These are phyloP conservation scores for Hirschioporus abietinus DNA, from an alignment of 768 basidiomycete species.

Conservation along the genomic window DNA sequence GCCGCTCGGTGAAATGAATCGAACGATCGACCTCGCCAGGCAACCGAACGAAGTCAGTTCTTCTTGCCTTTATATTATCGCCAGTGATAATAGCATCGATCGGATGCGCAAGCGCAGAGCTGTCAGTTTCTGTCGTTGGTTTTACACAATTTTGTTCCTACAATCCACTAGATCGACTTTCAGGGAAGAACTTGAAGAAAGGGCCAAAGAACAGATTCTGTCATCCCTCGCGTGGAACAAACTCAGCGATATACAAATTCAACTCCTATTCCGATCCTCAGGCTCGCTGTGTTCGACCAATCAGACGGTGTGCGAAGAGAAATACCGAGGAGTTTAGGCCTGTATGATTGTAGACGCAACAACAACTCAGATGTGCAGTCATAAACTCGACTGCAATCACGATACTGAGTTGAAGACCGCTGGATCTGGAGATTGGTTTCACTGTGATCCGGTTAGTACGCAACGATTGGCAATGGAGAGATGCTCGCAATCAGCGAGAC, in stretches of 20 bases:
- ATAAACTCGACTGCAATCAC: too few species aligned
- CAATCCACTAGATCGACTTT: background rate
- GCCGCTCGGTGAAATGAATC: background rate
- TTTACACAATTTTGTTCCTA: background rate
- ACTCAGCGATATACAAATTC: background rate
- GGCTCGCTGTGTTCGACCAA: background rate
- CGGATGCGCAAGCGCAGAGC: background rate
- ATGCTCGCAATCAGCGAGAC: background rate
- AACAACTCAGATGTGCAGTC: too few species aligned
- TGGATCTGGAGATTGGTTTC: background rate
- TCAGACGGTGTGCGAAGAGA: background rate
- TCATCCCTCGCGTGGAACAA: background rate
- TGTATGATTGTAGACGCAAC: too few species aligned
- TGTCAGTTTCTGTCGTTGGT: background rate
- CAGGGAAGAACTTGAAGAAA: background rate
- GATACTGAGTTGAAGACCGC: background rate
- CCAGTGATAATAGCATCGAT: too few species aligned
- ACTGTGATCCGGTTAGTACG: background rate
- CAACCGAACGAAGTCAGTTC: too few species aligned
- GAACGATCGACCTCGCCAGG: background rate
- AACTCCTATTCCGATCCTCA: background rate
- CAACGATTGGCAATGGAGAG: background rate
- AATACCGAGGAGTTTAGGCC: background rate
- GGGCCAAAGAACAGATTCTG: background rate
- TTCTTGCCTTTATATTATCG: too few species aligned